phyloP scores from a whole-genome alignment of 1,139 yeast species.

The Magnusiomyces sp. region DNA sequence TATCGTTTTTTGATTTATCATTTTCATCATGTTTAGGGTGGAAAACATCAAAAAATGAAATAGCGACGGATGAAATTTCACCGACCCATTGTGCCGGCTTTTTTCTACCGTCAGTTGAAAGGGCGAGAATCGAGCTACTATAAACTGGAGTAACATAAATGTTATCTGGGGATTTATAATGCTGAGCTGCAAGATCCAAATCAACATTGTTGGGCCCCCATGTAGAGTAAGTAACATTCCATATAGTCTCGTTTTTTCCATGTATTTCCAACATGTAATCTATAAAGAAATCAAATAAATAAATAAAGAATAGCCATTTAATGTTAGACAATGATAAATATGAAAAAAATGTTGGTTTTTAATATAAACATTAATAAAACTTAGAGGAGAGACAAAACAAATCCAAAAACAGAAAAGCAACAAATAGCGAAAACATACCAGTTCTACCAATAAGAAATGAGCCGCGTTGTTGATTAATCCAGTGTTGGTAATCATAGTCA shows the following conservation, averaged over 20 bases:
- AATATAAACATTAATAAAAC: too few species aligned
- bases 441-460: slow-evolving; percentile 34
- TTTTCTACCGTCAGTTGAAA: slow-evolving; percentile 57
- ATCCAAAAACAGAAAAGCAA: too few species aligned
- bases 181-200: slow-evolving; percentile 46
- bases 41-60: slow-evolving; percentile 66
- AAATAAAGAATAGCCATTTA: slow-evolving; percentile 38
- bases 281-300: slow-evolving; percentile 25
- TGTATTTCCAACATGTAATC: slow-evolving; percentile 54
- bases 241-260: slow-evolving; percentile 57
- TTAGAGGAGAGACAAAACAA: too few species aligned
- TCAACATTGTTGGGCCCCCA: slow-evolving; percentile 95
- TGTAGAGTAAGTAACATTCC: slow-evolving; percentile 82
- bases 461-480: slow-evolving; percentile 22
- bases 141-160: slow-evolving; percentile 78
- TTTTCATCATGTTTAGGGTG: slow-evolving; percentile 20
- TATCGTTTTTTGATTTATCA: not conserved
- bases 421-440: slow-evolving; percentile 14
- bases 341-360: not conserved
- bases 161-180: slow-evolving; percentile 44
- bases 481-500: slow-evolving; percentile 15
- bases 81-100: slow-evolving; percentile 68
- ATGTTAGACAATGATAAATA: not conserved
- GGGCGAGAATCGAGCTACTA: slow-evolving; percentile 40
- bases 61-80: slow-evolving; percentile 53